phyloP scores from a whole-genome alignment of 1,284 basidiomycete genomes.

The Marasmius sp. region DNA sequence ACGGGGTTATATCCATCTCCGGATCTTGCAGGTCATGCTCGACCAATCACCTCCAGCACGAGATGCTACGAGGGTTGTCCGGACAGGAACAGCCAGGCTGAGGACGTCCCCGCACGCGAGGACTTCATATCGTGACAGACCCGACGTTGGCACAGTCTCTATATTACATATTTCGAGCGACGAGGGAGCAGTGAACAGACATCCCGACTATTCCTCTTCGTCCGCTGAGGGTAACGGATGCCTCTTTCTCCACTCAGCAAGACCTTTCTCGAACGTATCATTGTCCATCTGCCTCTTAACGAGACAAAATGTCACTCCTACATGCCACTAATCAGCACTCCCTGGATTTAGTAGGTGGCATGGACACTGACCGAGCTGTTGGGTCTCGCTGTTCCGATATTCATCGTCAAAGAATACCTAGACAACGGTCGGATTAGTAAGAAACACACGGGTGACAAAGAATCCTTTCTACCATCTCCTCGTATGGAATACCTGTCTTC shows the following conservation, averaged over 20 bases:
- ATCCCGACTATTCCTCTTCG: too few species aligned
- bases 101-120: too few species aligned
- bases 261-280: slow-evolving; percentile 57
- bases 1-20: too few species aligned
- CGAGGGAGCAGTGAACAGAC: too few species aligned
- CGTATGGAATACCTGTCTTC: slow-evolving; percentile 79
- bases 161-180: too few species aligned
- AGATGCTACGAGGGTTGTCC: too few species aligned
- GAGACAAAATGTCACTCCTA: slow-evolving; percentile 73
- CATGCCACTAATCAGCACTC: neutral
- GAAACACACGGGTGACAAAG: neutral
- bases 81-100: too few species aligned
- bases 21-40: too few species aligned
- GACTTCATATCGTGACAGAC: too few species aligned
- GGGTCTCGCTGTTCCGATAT: slow-evolving; percentile 73
- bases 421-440: slow-evolving; percentile 2
- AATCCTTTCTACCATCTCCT: slow-evolving; percentile 69
- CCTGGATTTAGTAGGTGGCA: too few species aligned
- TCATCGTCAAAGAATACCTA: slow-evolving; percentile 89
- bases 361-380: slow-evolving; percentile 58
- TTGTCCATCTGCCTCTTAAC: slow-evolving; percentile 54
- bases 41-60: too few species aligned
- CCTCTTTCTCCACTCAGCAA: slow-evolving; percentile 59
- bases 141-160: too few species aligned
- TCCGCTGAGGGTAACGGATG: slow-evolving; percentile 22